Evolutionary conservation across 2,329 filamentous ascomycete genomes (phyloP).

Genomic region (Keithomyces neogunnii): DNA sequence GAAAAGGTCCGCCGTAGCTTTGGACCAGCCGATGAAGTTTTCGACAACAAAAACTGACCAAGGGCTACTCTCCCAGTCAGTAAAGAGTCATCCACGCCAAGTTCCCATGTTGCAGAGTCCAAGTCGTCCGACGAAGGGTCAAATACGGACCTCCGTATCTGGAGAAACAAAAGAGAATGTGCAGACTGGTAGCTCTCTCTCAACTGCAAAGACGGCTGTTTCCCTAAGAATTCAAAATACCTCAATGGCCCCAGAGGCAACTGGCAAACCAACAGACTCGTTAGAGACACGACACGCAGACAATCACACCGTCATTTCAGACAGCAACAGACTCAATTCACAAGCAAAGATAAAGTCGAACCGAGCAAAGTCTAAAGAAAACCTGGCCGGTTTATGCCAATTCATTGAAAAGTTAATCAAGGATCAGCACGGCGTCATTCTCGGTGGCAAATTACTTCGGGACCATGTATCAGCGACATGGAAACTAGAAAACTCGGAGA

Average conservation of each 20-base stretch:
- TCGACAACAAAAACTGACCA: not conserved
- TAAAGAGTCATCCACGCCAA: not conserved
- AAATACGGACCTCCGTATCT: not conserved
- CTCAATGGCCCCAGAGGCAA: not conserved
- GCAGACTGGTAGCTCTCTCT: not conserved
- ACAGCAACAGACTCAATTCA: not conserved
- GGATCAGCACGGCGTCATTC: conserved; percentile 37
- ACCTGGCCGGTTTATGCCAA: conserved; percentile 2
- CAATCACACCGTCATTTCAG: not conserved
- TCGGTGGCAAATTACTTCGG: conserved; percentile 41
- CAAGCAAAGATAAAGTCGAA: not conserved
- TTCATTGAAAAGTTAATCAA: conserved; percentile 20
- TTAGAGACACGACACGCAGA: not conserved
- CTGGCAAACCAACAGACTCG: not conserved
- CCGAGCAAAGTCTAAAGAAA: not conserved
- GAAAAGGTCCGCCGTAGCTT: not conserved
- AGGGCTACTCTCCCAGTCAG: conserved; percentile 1
- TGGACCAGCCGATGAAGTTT: not conserved
- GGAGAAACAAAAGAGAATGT: not conserved
- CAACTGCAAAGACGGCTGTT: not conserved
- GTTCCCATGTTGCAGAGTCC: not conserved
- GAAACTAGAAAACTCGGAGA: conserved; percentile 28
- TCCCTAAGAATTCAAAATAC: not conserved
- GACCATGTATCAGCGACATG: conserved; percentile 38
- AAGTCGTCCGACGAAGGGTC: not conserved